Evolutionary conservation across 2,329 filamentous ascomycete genomes (phyloP).

Genomic region (Aureobasidium namibiae): DNA sequence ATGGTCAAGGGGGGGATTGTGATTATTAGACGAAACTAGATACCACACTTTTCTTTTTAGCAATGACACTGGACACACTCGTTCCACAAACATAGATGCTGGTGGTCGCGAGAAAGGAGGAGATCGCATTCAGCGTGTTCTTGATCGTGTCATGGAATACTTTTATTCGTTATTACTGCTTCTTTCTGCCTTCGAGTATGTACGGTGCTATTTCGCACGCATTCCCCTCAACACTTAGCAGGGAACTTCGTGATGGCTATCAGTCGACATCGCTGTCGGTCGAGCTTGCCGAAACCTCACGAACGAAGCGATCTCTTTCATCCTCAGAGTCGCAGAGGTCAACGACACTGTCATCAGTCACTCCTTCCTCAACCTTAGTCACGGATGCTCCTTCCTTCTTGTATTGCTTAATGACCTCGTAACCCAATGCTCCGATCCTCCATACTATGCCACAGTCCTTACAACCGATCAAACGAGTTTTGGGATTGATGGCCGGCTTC

Average conservation of each 20-base stretch:
- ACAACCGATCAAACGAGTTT: constrained; percentile 23
- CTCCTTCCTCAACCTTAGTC: neutral
- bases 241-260: too few relatives aligned
- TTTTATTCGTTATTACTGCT: neutral
- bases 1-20: neutral
- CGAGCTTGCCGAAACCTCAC: neutral
- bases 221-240: too few relatives aligned
- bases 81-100: too few relatives aligned
- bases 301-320: neutral
- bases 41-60: neutral
- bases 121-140: neutral
- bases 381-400: too few relatives aligned
- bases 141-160: too few relatives aligned
- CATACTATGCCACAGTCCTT: constrained; percentile 26
- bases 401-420: constrained; percentile 20
- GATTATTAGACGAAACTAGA: constrained; percentile 9
- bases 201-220: neutral
- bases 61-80: neutral
- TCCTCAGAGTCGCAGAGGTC: neutral
- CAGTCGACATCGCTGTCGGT: neutral
- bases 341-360: neutral
- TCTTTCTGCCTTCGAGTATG: neutral
- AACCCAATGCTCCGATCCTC: constrained; percentile 32
- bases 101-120: neutral
- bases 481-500: constrained; percentile 17